Evolutionary conservation across 2,329 filamentous ascomycete genomes (phyloP).

Genomic region (Phialocephala subalpina): DNA sequence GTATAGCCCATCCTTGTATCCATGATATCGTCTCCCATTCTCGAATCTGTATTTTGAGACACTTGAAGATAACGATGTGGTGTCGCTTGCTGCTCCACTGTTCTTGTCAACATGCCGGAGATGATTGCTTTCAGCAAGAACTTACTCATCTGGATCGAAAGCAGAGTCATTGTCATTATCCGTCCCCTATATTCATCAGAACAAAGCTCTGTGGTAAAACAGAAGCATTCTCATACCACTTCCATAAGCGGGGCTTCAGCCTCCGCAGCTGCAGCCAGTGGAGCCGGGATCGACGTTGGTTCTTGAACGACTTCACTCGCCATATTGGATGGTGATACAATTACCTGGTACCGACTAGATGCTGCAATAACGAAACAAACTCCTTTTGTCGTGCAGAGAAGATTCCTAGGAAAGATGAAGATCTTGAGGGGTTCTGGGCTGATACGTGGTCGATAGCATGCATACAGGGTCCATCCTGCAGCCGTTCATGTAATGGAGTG

Average conservation of each 20-base stretch:
- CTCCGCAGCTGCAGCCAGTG: not conserved
- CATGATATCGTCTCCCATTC: slow-evolving; percentile 59
- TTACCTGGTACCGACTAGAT: not conserved
- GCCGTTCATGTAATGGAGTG: too few relatives aligned
- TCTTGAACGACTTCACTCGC: not conserved
- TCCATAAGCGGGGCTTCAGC: not conserved
- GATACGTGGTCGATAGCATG: too few relatives aligned
- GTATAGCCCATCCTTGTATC: slow-evolving; percentile 51
- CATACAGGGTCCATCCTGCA: too few relatives aligned
- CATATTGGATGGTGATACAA: not conserved
- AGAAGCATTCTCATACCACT: slow-evolving; percentile 1
- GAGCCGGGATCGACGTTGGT: too few relatives aligned
- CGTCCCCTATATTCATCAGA: not conserved
- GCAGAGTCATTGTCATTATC: slow-evolving; percentile 10
- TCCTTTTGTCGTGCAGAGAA: too few relatives aligned
- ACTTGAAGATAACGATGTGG: slow-evolving; percentile 45
- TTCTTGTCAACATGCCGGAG: not conserved
- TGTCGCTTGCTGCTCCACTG: slow-evolving; percentile 27
- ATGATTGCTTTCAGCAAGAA: not conserved
- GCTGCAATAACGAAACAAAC: too few relatives aligned
- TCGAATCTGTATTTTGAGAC: slow-evolving; percentile 46
- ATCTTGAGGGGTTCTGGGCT: too few relatives aligned
- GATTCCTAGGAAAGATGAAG: too few relatives aligned
- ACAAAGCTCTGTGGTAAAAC: not conserved
- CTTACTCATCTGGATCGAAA: slow-evolving; percentile 15